phyloP scores from a whole-genome alignment of 208 protist species.

The Kentomonas sorsogonicus region DNA sequence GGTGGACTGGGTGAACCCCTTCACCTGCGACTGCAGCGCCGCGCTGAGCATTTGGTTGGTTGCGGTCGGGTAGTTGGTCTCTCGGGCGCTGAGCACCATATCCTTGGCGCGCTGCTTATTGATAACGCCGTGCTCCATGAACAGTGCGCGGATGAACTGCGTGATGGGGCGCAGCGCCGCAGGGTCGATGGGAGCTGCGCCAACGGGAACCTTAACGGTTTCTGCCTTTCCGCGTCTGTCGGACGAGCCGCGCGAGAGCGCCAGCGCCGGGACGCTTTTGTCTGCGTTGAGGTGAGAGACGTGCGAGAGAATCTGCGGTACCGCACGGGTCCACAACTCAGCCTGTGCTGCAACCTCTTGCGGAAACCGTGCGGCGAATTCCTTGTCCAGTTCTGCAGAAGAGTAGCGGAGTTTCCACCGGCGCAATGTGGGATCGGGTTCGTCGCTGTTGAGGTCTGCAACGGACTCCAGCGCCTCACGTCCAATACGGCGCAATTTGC shows the following conservation, averaged over 20 bases:
- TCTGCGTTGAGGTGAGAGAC: too few relatives aligned
- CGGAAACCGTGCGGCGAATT: conserved; percentile 28
- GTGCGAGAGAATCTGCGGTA: too few relatives aligned
- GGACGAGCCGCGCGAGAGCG: neutral
- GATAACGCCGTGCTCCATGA: conserved; percentile 75
- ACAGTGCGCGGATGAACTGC: conserved; percentile 60
- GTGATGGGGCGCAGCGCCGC: conserved; percentile 41
- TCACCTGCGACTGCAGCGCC: conserved; percentile 59
- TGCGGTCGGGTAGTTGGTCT: conserved; percentile 56
- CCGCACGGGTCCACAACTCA: too few relatives aligned
- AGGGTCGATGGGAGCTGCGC: neutral
- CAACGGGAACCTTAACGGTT: neutral
- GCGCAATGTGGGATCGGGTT: conserved; percentile 39
- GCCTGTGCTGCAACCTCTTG: neutral
- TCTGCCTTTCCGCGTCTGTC: neutral
- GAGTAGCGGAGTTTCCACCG: conserved; percentile 67
- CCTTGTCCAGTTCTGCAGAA: conserved; percentile 18
- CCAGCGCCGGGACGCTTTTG: neutral
- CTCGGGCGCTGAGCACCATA: conserved; percentile 53
- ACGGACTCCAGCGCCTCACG: conserved; percentile 68
- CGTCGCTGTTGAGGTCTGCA: conserved; percentile 38
- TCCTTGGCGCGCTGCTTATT: conserved; percentile 82
- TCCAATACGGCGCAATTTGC: conserved; percentile 28
- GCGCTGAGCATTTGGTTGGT: conserved; percentile 74
- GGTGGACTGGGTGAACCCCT: conserved; percentile 69